These are phyloP conservation scores for Trichoderma atroviride DNA, from an alignment of 2,329 filamentous ascomycete genomes.

Conservation along the genomic window DNA sequence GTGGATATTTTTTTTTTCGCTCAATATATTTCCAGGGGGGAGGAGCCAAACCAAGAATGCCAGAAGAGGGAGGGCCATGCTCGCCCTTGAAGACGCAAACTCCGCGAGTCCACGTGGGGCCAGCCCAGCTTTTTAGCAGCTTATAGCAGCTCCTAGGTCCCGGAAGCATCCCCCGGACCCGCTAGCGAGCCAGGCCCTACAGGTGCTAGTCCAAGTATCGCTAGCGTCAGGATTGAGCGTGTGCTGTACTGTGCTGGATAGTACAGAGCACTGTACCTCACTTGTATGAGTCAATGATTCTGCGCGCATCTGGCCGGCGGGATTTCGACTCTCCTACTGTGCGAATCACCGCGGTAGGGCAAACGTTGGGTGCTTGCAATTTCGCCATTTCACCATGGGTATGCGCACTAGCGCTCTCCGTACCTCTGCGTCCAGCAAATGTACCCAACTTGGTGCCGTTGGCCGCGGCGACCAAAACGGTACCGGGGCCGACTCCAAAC, in stretches of 20 bases:
- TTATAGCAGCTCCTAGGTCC: not conserved
- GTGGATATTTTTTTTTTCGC: slow-evolving; percentile 12
- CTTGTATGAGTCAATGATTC: not conserved
- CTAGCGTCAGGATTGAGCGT: too few relatives aligned
- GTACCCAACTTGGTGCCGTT: not conserved
- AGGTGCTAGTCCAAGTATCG: not conserved
- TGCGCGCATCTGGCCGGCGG: not conserved
- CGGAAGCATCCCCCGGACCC: slow-evolving; percentile 30
- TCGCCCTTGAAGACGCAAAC: not conserved
- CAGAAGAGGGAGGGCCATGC: not conserved
- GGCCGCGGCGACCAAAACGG: not conserved
- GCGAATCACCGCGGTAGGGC: not conserved
- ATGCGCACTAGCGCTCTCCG: not conserved
- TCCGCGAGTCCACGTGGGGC: slow-evolving; percentile 27
- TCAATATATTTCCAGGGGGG: slow-evolving; percentile 14
- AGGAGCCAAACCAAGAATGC: not conserved
- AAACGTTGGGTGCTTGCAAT: not conserved
- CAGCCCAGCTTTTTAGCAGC: not conserved
- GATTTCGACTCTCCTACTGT: not conserved
- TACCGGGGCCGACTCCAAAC: not conserved
- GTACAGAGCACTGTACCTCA: not conserved
- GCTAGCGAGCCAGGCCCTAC: slow-evolving; percentile 9
- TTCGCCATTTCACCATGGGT: not conserved
- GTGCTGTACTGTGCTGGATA: not conserved
- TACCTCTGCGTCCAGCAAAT: not conserved